A percentile compares a stretch with the other conserved stretches of the same genome.
Evolutionary conservation across 768 basidiomycete species (phyloP).

Genomic region (Russula sp.): DNA sequence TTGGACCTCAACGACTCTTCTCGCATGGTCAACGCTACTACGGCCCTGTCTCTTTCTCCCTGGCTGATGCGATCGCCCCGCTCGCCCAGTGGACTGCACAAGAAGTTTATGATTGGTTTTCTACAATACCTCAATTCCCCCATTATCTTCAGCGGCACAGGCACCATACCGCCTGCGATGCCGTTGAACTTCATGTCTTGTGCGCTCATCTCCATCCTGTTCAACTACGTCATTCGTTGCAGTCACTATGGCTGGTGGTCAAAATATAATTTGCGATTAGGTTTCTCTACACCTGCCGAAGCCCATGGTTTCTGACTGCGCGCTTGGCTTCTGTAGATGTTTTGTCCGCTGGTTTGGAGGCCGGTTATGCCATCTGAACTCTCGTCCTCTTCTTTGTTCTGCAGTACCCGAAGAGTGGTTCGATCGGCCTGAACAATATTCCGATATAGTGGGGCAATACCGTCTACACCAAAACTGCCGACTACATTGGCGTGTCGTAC

Average conservation of each 20-base stretch:
- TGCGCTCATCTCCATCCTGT: constrained; percentile 34
- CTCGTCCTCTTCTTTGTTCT: constrained; percentile 53
- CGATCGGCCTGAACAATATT: constrained; percentile 48
- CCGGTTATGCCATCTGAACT: constrained; percentile 57
- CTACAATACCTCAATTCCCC: constrained; percentile 59
- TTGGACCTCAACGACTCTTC: constrained; percentile 51
- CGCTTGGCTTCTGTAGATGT: constrained; percentile 40
- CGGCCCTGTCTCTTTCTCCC: constrained; percentile 65
- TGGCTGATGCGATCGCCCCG: constrained; percentile 62
- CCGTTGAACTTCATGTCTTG: constrained; percentile 38
- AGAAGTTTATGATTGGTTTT: constrained; percentile 19
- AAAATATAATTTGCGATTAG: constrained; percentile 32
- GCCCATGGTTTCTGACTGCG: background rate
- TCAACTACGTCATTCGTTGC: constrained; percentile 35
- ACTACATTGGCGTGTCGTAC: constrained; percentile 23
- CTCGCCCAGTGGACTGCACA: constrained; percentile 45
- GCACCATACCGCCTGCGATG: constrained; percentile 39
- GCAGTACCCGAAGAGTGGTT: constrained; percentile 57
- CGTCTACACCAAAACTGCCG: constrained; percentile 31
- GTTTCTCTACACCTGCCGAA: background rate
- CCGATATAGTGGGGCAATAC: constrained; percentile 71
- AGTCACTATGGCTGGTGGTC: constrained; percentile 36
- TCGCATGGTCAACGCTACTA: constrained; percentile 1
- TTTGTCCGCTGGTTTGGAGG: constrained; percentile 65
- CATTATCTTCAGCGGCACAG: constrained; percentile 39